Conservation (phyloP, 768 basidiomycete species). For the Auricularia sp. region DNA sequence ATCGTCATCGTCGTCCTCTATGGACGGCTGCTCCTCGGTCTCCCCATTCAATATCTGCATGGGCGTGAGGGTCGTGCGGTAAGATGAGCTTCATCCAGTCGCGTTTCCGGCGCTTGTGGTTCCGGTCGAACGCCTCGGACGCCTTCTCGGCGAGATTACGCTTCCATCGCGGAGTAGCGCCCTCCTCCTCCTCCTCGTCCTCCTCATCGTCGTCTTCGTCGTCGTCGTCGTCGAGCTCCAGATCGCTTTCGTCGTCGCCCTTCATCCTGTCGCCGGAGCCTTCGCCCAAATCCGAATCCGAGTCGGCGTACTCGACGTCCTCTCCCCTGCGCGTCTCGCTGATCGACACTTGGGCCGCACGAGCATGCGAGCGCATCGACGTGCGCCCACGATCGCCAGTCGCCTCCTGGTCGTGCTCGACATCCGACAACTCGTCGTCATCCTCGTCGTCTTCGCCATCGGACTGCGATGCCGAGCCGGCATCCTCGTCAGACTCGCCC, state of each 20-base stretch:
- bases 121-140: slow-evolving; percentile 33
- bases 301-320: slow-evolving; percentile 61
- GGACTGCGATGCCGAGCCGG: slow-evolving; percentile 7
- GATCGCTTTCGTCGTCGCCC: slow-evolving; percentile 37
- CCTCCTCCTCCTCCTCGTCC: slow-evolving; percentile 28
- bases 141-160: slow-evolving; percentile 45
- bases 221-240: slow-evolving; percentile 35
- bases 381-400: slow-evolving; percentile 42
- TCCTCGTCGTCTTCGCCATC: slow-evolving; percentile 22
- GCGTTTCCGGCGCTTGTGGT: slow-evolving; percentile 34
- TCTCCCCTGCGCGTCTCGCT: slow-evolving; percentile 25
- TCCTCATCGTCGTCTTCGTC: slow-evolving; percentile 30
- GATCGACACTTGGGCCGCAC: slow-evolving; percentile 34
- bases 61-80: slow-evolving; percentile 57
- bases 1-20: slow-evolving; percentile 42
- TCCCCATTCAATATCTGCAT: slow-evolving; percentile 49
- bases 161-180: slow-evolving; percentile 67
- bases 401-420: slow-evolving; percentile 19
- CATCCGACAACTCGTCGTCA: slow-evolving; percentile 15
- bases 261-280: slow-evolving; percentile 17
- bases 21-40: slow-evolving; percentile 13
- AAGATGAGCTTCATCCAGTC: slow-evolving; percentile 86
- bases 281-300: slow-evolving; percentile 59
- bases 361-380: slow-evolving; percentile 31
- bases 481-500: slow-evolving; percentile 19